Conservation (phyloP, 2,329 filamentous ascomycete species). For the Aquanectria penicillioides region DNA sequence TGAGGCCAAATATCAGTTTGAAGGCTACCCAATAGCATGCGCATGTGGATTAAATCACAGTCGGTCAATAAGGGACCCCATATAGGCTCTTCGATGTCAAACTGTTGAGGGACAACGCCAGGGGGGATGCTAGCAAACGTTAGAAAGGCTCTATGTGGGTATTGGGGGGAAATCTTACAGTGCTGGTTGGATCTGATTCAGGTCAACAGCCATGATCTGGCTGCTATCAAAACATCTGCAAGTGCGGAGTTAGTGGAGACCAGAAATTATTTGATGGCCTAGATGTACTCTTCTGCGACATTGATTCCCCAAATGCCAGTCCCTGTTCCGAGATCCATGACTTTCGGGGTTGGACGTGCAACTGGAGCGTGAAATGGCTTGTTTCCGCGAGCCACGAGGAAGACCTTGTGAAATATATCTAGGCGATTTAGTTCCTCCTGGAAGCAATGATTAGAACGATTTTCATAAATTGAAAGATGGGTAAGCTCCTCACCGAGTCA, state of each 20-base stretch:
- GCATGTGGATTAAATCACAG: conserved; percentile 86
- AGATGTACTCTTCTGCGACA: conserved; percentile 74
- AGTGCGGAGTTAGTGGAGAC: conserved; percentile 5
- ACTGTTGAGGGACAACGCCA: conserved; percentile 64
- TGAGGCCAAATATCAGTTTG: conserved; percentile 72
- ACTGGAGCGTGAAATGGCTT: conserved; percentile 37
- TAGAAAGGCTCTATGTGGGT: conserved; percentile 15
- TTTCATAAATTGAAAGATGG: neutral
- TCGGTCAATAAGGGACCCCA: conserved; percentile 65
- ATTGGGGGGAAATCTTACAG: conserved; percentile 41
- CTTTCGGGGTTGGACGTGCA: conserved; percentile 43
- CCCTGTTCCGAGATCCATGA: conserved; percentile 81
- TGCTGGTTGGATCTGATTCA: conserved; percentile 52
- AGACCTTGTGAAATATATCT: conserved; percentile 84
- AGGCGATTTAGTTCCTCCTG: conserved; percentile 79
- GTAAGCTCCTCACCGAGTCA: conserved; percentile 69
- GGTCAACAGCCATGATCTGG: conserved; percentile 51
- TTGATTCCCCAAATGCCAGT: conserved; percentile 94
- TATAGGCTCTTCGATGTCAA: conserved; percentile 77
- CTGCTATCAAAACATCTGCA: conserved; percentile 37
- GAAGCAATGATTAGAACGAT: conserved; percentile 26
- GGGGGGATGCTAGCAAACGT: conserved; percentile 70
- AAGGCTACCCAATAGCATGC: conserved; percentile 82
- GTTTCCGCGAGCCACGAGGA: conserved; percentile 69
- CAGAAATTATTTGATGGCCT: neutral